Evolutionary conservation across 2,329 filamentous ascomycete species (phyloP).

Genomic region (Neopestalotiopsis clavispora): DNA sequence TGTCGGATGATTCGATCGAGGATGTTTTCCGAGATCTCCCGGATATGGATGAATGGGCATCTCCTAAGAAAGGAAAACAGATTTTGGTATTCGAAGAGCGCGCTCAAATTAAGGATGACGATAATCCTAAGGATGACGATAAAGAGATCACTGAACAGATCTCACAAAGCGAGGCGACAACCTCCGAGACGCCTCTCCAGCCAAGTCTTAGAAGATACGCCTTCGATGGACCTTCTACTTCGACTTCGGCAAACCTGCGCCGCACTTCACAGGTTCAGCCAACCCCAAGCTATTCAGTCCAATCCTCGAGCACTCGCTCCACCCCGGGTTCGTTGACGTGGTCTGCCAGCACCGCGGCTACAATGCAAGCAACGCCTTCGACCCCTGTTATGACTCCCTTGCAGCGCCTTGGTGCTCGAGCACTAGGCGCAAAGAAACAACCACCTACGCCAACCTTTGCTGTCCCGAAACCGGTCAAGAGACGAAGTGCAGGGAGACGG

Average conservation of each 20-base stretch:
- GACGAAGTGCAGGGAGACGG: constrained; percentile 28
- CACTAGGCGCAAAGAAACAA: constrained; percentile 40
- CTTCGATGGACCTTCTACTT: constrained; percentile 31
- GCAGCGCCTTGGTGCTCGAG: constrained; percentile 56
- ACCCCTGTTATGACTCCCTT: constrained; percentile 53
- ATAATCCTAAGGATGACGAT: constrained; percentile 27
- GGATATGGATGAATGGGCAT: constrained; percentile 55
- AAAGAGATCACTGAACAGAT: not conserved
- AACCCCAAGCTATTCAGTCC: constrained; percentile 42
- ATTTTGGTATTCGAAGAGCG: constrained; percentile 53
- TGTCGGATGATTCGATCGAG: constrained; percentile 64
- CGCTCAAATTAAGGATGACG: constrained; percentile 26
- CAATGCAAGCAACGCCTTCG: constrained; percentile 47
- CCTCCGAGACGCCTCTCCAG: constrained; percentile 33
- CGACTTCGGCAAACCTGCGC: not conserved
- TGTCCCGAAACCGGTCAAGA: constrained; percentile 26
- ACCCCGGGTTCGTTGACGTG: constrained; percentile 34
- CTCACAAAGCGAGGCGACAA: constrained; percentile 11
- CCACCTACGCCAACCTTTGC: constrained; percentile 30
- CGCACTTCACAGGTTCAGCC: constrained; percentile 29
- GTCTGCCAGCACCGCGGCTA: constrained; percentile 46
- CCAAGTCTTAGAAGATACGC: constrained; percentile 39
- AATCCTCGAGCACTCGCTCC: constrained; percentile 18
- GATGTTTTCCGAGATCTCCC: constrained; percentile 57
- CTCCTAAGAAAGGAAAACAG: constrained; percentile 40